Conservation (phyloP, 192 early-diverging fungal genomes). For the Coemansia sp. region DNA sequence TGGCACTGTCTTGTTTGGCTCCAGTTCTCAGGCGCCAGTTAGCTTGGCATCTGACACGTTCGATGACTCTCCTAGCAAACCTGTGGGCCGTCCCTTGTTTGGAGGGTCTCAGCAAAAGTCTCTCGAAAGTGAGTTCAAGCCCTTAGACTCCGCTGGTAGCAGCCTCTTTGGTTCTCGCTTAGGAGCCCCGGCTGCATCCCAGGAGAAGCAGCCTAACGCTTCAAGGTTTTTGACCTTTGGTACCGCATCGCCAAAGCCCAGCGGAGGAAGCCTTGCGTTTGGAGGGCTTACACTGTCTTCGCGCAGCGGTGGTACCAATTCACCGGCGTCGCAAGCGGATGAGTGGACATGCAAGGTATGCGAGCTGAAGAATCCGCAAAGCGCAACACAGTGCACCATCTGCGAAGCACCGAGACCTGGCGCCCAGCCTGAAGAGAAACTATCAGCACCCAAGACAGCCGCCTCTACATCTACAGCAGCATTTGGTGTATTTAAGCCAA, state of each 20-base stretch:
- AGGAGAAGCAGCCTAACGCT: too few relatives aligned
- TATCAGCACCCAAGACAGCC: neutral
- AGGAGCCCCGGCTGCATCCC: neutral
- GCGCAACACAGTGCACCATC: conserved; percentile 12
- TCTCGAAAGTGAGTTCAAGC: neutral
- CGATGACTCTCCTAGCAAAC: neutral
- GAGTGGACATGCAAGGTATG: conserved; percentile 43
- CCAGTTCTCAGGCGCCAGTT: neutral
- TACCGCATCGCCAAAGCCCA: conserved; percentile 12
- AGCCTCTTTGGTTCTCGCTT: neutral
- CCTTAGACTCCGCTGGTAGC: neutral
- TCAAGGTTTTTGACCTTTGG: too few relatives aligned
- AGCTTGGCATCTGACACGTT: neutral
- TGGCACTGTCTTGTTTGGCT: neutral
- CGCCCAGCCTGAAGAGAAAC: neutral
- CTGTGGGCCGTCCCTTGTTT: neutral
- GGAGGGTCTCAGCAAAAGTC: neutral
- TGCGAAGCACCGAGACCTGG: conserved; percentile 38
- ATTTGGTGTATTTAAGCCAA: conserved; percentile 4
- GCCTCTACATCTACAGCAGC: neutral
- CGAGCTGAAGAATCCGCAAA: conserved; percentile 20
- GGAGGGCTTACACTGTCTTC: neutral
- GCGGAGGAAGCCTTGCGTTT: conserved; percentile 15
- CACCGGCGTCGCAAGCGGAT: neutral
- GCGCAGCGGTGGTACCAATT: neutral